phyloP scores from a whole-genome alignment of 2,329 filamentous ascomycete species.

The Triangularia setosa region DNA sequence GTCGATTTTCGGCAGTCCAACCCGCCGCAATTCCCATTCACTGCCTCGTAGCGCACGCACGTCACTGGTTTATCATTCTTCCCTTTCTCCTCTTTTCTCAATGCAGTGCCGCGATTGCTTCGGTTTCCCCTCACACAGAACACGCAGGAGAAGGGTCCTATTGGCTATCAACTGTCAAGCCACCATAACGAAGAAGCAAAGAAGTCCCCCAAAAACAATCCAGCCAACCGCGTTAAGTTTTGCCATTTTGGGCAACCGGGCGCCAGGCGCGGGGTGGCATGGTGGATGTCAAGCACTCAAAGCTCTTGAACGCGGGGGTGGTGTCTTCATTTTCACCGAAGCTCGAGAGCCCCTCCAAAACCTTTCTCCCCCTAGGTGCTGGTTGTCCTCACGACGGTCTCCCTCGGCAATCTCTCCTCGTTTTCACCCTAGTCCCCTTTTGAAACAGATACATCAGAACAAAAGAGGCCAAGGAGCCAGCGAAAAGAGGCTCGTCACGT shows the following conservation, averaged over 20 bases:
- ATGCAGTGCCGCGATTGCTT: background rate
- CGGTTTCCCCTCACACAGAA: background rate
- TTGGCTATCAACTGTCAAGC: background rate
- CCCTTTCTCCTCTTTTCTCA: background rate
- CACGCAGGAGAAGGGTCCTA: background rate
- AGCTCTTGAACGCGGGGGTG: background rate
- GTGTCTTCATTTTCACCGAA: background rate
- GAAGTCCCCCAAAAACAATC: background rate
- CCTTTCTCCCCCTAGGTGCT: too few relatives aligned
- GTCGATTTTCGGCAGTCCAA: background rate
- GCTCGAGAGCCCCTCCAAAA: background rate
- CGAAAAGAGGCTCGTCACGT: conserved; percentile 4
- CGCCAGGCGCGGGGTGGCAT: background rate
- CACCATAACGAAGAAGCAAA: background rate
- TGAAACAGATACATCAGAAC: background rate
- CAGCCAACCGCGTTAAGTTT: conserved; percentile 14
- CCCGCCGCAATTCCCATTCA: background rate
- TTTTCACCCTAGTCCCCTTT: background rate
- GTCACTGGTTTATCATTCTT: background rate
- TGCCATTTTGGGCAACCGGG: conserved; percentile 8
- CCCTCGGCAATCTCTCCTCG: background rate
- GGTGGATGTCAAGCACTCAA: background rate
- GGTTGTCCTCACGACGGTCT: background rate
- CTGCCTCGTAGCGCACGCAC: background rate
- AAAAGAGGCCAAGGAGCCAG: conserved; percentile 2